A percentile compares a stretch with the other conserved stretches of the same genome.
phyloP scores from a whole-genome alignment of 352 stramenopile species.

The Globisporangium carolinianum region DNA sequence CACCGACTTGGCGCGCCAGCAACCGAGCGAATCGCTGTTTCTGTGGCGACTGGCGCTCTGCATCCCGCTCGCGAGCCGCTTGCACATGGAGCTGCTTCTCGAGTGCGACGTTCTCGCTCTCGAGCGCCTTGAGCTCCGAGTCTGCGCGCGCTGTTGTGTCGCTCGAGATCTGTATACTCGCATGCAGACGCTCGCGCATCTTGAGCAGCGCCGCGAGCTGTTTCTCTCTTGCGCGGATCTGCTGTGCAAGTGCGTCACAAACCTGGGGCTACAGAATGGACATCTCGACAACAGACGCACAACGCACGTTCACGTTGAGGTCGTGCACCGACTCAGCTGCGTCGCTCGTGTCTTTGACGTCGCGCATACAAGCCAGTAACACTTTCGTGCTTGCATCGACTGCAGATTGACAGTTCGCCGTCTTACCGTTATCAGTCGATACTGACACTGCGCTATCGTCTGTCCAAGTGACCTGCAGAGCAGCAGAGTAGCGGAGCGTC shows the following conservation, averaged over 20 bases:
- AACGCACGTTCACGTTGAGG: neutral
- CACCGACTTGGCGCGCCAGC: constrained; percentile 13
- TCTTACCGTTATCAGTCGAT: too few species aligned
- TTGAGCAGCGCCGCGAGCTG: constrained; percentile 5
- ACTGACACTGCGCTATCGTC: too few species aligned
- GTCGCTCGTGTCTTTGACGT: neutral
- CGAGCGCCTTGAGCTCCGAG: constrained; percentile 7
- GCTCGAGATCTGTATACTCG: constrained; percentile 3
- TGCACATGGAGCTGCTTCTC: constrained; percentile 9
- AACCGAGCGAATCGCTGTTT: constrained; percentile 7
- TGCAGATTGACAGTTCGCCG: too few species aligned
- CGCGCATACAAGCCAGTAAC: neutral
- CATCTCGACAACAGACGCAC: neutral
- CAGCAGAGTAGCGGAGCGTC: too few species aligned
- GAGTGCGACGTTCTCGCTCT: constrained; percentile 6
- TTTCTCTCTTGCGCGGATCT: constrained; percentile 7
- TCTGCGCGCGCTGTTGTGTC: neutral
- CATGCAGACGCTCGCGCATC: constrained; percentile 2
- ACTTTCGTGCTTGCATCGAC: neutral
- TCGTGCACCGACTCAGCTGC: neutral
- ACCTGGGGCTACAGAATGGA: neutral
- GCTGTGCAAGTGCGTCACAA: neutral
- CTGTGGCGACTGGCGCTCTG: neutral
- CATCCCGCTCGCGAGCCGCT: constrained; percentile 1
- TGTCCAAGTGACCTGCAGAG: too few species aligned